phyloP scores from a whole-genome alignment of 129 eudicot species.

The Scalesia atractyloides region DNA sequence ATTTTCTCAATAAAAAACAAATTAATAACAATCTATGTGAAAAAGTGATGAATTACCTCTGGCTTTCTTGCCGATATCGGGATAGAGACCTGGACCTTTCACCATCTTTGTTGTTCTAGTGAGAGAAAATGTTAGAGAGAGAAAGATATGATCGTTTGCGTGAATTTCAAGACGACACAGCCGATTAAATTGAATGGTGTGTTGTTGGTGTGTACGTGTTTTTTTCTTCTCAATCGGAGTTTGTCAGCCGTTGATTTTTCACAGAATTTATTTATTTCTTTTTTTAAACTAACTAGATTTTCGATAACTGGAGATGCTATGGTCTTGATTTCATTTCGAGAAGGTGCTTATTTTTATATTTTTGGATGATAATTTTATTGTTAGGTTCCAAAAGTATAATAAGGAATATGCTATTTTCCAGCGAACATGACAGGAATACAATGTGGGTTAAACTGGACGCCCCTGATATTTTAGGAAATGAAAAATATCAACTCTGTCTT shows the following conservation, averaged over 20 bases:
- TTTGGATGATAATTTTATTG: background rate
- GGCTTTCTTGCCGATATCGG: slow-evolving; percentile 86
- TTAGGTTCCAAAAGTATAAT: slow-evolving; percentile 27
- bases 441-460: no score
- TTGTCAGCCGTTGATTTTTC: slow-evolving; percentile 16
- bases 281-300: no score
- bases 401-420: slow-evolving; percentile 35
- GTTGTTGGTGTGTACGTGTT: slow-evolving; percentile 19
- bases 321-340: slow-evolving; percentile 1
- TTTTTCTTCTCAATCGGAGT: slow-evolving; percentile 28
- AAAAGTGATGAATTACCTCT: slow-evolving; percentile 43
- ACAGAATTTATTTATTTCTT: background rate
- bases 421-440: background rate
- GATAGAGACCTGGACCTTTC: slow-evolving; percentile 84
- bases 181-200: slow-evolving; percentile 26
- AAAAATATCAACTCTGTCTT: no score
- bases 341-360: background rate
- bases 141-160: slow-evolving; percentile 19
- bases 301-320: background rate
- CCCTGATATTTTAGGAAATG: no score
- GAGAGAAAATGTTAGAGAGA: slow-evolving; percentile 6
- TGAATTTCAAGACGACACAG: slow-evolving; percentile 1
- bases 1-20: background rate
- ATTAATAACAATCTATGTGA: background rate
- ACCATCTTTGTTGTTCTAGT: slow-evolving; percentile 41